Conservation (phyloP, 2,329 filamentous ascomycete genomes). For the Aspergillus pseudonomiae region DNA sequence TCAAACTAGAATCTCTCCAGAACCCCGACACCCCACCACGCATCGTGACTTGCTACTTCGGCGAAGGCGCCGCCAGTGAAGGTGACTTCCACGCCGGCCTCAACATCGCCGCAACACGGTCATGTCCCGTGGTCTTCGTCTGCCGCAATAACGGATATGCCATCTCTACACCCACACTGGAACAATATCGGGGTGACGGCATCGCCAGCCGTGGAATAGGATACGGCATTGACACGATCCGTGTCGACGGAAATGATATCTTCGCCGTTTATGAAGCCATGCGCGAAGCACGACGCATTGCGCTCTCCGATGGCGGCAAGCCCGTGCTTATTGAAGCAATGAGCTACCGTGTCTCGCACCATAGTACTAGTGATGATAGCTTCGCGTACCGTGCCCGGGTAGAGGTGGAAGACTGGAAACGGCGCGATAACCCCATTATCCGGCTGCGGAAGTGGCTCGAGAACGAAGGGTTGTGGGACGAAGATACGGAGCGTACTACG, state of each 20-base stretch:
- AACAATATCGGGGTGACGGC: constrained; percentile 89
- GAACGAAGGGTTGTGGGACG: constrained; percentile 78
- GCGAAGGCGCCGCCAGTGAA: constrained; percentile 86
- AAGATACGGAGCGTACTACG: constrained; percentile 75
- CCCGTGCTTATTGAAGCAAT: constrained; percentile 92
- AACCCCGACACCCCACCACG: constrained; percentile 69
- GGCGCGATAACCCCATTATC: constrained; percentile 85
- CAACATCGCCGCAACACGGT: constrained; percentile 85
- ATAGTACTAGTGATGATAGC: constrained; percentile 94
- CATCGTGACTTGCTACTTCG: constrained; percentile 83
- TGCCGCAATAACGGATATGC: constrained; percentile 93
- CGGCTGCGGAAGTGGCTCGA: constrained; percentile 90
- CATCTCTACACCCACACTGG: constrained; percentile 84
- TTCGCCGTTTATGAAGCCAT: constrained; percentile 85
- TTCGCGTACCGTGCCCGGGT: constrained; percentile 93
- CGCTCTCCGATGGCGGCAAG: constrained; percentile 76
- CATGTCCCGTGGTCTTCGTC: constrained; percentile 86
- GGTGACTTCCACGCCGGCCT: constrained; percentile 90
- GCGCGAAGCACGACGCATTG: constrained; percentile 73
- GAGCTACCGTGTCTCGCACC: constrained; percentile 97
- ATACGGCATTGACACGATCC: constrained; percentile 91
- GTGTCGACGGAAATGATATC: constrained; percentile 93
- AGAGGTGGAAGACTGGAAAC: constrained; percentile 93
- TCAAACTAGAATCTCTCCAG: constrained; percentile 77
- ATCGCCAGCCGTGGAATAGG: constrained; percentile 85